Evolutionary conservation across 106 monocot species (phyloP).

Genomic region (Apostasia shenzhenica): DNA sequence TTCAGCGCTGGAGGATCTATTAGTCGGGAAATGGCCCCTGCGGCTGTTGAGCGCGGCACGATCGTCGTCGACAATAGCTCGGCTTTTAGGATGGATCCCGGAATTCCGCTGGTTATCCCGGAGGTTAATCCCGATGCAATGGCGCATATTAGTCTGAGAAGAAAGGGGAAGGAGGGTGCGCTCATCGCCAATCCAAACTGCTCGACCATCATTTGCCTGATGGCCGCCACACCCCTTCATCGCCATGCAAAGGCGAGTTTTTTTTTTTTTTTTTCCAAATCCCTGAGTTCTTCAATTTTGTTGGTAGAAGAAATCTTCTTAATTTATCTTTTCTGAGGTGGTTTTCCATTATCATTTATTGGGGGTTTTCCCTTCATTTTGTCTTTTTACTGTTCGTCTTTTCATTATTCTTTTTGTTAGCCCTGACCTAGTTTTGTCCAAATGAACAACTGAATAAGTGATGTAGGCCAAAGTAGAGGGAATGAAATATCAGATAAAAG

Average conservation of each 20-base stretch:
- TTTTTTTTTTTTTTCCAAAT: background rate
- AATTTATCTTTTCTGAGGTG: too few species aligned
- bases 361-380: too few species aligned
- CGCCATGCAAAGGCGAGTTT: slow-evolving; percentile 60
- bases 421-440: too few species aligned
- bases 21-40: slow-evolving; percentile 60
- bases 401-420: too few species aligned
- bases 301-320: too few species aligned
- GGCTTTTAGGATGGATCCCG: slow-evolving; percentile 81
- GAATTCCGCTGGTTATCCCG: slow-evolving; percentile 72
- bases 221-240: slow-evolving; percentile 96
- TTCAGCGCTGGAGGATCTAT: slow-evolving; percentile 89
- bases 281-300: too few species aligned
- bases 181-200: slow-evolving; percentile 87
- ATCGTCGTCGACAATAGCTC: slow-evolving; percentile 94
- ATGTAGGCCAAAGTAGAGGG: too few species aligned
- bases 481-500: too few species aligned
- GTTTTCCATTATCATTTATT: too few species aligned
- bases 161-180: slow-evolving; percentile 42
- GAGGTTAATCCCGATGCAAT: slow-evolving; percentile 80
- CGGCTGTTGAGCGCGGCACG: slow-evolving; percentile 58
- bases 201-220: slow-evolving; percentile 82
- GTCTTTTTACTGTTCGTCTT: too few species aligned
- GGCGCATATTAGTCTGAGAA: slow-evolving; percentile 34
- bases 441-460: too few species aligned